Evolutionary conservation across 805 yeast species (phyloP).

Genomic region (Metschnikowia matae): DNA sequence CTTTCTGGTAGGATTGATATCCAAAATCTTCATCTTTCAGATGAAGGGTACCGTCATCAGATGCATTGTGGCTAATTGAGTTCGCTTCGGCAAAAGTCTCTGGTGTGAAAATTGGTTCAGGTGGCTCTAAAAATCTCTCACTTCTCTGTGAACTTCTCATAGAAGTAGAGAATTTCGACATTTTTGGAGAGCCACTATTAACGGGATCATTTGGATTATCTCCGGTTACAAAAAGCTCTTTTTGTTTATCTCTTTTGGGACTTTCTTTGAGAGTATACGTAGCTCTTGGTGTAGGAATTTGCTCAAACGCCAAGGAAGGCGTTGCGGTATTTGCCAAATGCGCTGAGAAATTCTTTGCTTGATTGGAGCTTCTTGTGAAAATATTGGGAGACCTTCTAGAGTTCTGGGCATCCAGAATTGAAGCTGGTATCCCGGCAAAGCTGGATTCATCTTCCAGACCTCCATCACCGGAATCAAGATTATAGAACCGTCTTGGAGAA

Average conservation of each 20-base stretch:
- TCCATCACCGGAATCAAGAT: constrained; percentile 19
- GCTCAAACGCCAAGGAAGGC: constrained; percentile 11
- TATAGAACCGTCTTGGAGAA: constrained; percentile 35
- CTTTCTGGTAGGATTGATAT: constrained; percentile 35
- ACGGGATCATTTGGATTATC: constrained; percentile 22
- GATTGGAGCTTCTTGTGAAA: constrained; percentile 35
- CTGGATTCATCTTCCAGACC: constrained; percentile 23
- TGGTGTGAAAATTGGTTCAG: constrained; percentile 63
- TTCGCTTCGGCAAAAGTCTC: constrained; percentile 60
- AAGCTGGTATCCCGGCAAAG: constrained; percentile 26
- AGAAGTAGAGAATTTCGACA: constrained; percentile 25
- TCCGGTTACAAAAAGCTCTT: constrained; percentile 45
- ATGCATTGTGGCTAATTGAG: constrained; percentile 22
- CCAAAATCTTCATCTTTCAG: constrained; percentile 25
- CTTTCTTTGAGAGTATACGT: constrained; percentile 59
- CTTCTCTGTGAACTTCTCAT: constrained; percentile 36
- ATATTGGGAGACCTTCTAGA: constrained; percentile 41
- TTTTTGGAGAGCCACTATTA: constrained; percentile 34
- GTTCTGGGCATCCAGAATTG: constrained; percentile 27
- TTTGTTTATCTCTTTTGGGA: constrained; percentile 58
- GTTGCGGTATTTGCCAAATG: constrained; percentile 5
- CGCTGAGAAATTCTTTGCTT: constrained; percentile 11
- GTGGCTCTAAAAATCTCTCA: constrained; percentile 54
- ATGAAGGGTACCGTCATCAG: constrained; percentile 32
- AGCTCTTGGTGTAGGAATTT: constrained; percentile 51